Percentiles rank a stretch among this genome's conserved stretches.
Evolutionary conservation across 2,329 filamentous ascomycete species (phyloP).

Genomic region (Alternaria sp.): DNA sequence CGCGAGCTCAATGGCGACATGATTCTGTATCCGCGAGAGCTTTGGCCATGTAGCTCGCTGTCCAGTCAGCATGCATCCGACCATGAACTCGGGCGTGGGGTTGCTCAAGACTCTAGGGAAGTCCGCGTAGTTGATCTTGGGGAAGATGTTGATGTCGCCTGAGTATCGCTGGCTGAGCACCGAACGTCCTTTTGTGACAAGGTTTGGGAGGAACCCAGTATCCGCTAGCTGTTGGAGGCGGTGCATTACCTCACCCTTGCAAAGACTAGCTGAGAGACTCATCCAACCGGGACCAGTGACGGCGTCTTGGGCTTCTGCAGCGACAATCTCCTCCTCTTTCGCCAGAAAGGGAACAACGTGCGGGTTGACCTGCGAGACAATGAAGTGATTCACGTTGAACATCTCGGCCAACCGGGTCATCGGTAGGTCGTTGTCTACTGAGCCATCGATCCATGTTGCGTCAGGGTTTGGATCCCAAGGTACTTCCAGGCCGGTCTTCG

Average conservation of each 20-base stretch:
- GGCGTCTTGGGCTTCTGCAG: constrained; percentile 39
- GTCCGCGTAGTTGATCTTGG: constrained; percentile 75
- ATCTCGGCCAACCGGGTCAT: constrained; percentile 90
- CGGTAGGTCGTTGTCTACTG: constrained; percentile 90
- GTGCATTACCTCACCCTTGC: constrained; percentile 80
- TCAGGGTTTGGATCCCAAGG: constrained; percentile 88
- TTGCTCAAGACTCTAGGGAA: constrained; percentile 81
- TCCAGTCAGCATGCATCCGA: constrained; percentile 75
- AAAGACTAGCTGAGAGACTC: constrained; percentile 71
- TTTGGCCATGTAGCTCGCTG: constrained; percentile 93
- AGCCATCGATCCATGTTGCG: constrained; percentile 85
- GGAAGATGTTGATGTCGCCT: constrained; percentile 93
- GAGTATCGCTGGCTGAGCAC: constrained; percentile 91
- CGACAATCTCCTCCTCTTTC: constrained; percentile 68
- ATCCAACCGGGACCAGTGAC: constrained; percentile 64
- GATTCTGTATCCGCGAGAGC: constrained; percentile 81
- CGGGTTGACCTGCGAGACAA: constrained; percentile 95
- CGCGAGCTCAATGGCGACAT: constrained; percentile 86
- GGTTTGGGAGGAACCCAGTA: constrained; percentile 78
- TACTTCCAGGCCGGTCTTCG: constrained; percentile 74
- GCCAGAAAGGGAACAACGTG: constrained; percentile 87
- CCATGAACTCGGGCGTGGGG: constrained; percentile 85
- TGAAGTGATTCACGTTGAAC: constrained; percentile 99
- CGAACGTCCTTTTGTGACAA: constrained; percentile 77
- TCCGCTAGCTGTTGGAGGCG: constrained; percentile 81